Evolutionary conservation across 2,329 filamentous ascomycete genomes (phyloP).

Genomic region (Fusarium kyushuense): DNA sequence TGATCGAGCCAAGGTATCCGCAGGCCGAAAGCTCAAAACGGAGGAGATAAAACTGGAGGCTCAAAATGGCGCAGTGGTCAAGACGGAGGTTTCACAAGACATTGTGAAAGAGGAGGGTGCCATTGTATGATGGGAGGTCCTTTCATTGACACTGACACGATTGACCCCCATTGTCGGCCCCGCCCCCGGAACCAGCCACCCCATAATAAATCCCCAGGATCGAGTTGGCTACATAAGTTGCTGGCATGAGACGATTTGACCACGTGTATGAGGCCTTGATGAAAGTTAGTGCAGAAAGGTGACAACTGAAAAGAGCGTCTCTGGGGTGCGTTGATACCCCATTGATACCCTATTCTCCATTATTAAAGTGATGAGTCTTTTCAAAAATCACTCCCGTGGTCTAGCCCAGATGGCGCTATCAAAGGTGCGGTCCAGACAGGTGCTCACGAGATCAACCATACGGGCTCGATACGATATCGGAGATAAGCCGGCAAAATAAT

Average conservation of each 20-base stretch:
- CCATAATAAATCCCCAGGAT: constrained; percentile 38
- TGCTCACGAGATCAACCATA: constrained; percentile 45
- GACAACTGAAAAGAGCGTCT: constrained; percentile 11
- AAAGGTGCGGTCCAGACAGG: constrained; percentile 23
- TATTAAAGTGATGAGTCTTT: constrained; percentile 17
- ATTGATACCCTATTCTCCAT: constrained; percentile 27
- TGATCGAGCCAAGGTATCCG: constrained; percentile 71
- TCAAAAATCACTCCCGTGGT: background rate
- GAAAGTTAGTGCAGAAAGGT: constrained; percentile 13
- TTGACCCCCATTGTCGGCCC: constrained; percentile 34
- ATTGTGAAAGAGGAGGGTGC: constrained; percentile 50
- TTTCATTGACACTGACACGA: constrained; percentile 10
- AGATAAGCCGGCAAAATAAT: constrained; percentile 44
- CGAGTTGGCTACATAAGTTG: constrained; percentile 18
- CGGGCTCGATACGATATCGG: constrained; percentile 48
- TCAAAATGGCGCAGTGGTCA: constrained; percentile 39
- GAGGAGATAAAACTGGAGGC: constrained; percentile 47
- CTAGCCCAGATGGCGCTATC: constrained; percentile 37
- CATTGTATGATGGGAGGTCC: constrained; percentile 25
- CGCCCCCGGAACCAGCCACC: constrained; percentile 41
- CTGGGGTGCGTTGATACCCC: constrained; percentile 39
- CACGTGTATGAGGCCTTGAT: constrained; percentile 37
- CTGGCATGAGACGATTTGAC: constrained; percentile 35
- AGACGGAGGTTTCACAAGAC: constrained; percentile 41
- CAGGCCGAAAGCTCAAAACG: constrained; percentile 62